Base-by-base conservation (phyloP, 208 protist genomes). In the Acanthamoeba royreba region DNA sequence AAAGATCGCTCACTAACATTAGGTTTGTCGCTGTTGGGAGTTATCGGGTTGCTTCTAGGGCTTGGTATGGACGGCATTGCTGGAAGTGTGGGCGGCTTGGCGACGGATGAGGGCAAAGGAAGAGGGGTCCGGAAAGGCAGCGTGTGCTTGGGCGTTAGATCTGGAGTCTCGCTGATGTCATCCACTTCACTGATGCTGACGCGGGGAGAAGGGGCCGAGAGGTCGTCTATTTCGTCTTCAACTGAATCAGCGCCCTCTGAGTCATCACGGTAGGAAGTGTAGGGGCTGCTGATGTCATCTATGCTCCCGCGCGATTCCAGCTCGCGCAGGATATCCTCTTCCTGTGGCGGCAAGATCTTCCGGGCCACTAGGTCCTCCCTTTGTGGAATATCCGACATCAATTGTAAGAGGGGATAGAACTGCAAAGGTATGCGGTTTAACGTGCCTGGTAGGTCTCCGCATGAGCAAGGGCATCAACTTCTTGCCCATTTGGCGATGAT, bases 381-480 rank as follows among this genome's bases (percentile, higher is more conserved):
- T 17, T 7, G 58, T n/a, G 13, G 8, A 33, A 69, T 8, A 8
- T 72, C 17, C 28, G 17, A 72, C 17, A 72, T 31, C 11, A 0
- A 1, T 11, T 2, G 28, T 40, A 8, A 3, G 17, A 72, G 8
- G 4, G 58, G 58, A 7, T 9, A 7, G 58, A 28, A 28, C 19
- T 15, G 11, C 8, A 28, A 25, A 7, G 58, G n/a, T 9, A 25
- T 15, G n/a, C 9, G n/a, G 11, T 9, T 8, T 11, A 28, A 8
- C 5, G 8, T 28, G 33, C 58, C 58, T 61, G 4, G 83, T 90
- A 35, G 83, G 83, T 31, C 83, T 31, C 8, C 83, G 83, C 83
- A 90, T 90, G 49, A 90, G 83, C 49, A 90, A 90, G 0, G 83
- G 45, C 2, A 90, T 35, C 1, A 90, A 42, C 83, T 90, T 90